phyloP scores from a whole-genome alignment of 257 asterid genomes.

The Solanum appendiculatum region DNA sequence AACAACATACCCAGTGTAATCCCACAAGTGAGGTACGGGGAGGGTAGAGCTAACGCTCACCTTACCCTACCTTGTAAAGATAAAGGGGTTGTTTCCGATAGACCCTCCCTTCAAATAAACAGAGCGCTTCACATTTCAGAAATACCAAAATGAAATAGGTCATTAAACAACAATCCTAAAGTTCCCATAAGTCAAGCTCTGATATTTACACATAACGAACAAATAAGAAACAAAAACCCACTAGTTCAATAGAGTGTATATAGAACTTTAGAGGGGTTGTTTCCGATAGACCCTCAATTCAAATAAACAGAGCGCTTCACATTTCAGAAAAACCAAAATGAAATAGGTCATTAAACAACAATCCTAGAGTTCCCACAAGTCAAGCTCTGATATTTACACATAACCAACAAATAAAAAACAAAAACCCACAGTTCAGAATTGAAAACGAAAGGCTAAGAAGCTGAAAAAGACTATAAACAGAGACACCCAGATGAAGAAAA shows the following conservation, averaged over 20 bases:
- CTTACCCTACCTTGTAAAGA: no score
- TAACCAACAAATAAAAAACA: not conserved
- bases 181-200: not conserved
- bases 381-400: not conserved
- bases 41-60: not conserved
- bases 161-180: not conserved
- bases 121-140: not conserved
- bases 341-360: not conserved
- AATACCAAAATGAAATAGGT: not conserved
- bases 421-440: not conserved
- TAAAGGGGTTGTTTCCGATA: not conserved
- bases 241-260: not conserved
- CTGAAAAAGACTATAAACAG: not conserved
- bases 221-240: not conserved
- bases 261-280: not conserved
- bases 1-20: not conserved
- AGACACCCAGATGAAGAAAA: not conserved
- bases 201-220: not conserved
- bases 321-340: not conserved
- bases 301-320: not conserved
- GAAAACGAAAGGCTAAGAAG: not conserved
- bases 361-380: not conserved
- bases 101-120: not conserved
- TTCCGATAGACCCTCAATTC: not conserved
- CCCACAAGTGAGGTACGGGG: not conserved